phyloP scores from a whole-genome alignment of 164 flowering plant genomes.

The Tetrastigma voinierianum region DNA sequence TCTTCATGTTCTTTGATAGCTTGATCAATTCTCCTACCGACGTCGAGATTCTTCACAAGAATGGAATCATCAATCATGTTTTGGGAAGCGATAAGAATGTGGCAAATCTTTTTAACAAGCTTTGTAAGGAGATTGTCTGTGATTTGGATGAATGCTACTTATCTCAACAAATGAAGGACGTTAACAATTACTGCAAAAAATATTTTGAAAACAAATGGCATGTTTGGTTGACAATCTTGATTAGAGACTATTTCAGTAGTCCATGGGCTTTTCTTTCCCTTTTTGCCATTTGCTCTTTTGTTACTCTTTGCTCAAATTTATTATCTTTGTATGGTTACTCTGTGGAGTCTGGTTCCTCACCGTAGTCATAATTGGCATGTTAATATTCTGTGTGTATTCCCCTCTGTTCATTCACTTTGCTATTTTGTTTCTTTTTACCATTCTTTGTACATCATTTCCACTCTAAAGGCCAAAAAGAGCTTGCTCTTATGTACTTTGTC shows the following conservation, averaged over 20 bases:
- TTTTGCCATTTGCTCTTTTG: conserved; percentile 21
- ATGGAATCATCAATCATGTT: conserved; percentile 24
- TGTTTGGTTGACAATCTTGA: conserved; percentile 19
- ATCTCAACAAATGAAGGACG: conserved; percentile 8
- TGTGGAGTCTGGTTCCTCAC: no score
- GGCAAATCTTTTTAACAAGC: conserved; percentile 23
- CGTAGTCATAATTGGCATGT: no score
- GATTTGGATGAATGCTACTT: conserved; percentile 19
- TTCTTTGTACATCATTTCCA: no score
- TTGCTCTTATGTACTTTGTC: no score
- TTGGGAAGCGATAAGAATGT: conserved; percentile 29
- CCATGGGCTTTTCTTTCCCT: conserved; percentile 26
- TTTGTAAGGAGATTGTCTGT: conserved; percentile 23
- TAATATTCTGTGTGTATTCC: no score
- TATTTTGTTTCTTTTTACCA: no score
- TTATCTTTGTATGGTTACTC: conserved; percentile 11
- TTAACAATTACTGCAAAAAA: conserved; percentile 7
- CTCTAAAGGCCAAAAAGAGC: no score
- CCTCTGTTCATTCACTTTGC: no score
- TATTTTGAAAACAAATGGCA: conserved; percentile 10
- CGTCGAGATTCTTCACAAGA: conserved; percentile 25
- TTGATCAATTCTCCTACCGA: conserved; percentile 26
- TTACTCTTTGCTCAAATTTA: conserved; percentile 18
- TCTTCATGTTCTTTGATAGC: no score
- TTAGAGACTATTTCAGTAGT: conserved; percentile 24